Percentiles rank a stretch among this genome's conserved stretches.
These are phyloP conservation scores for Naumovozyma baii DNA, from an alignment of 805 yeast species.

Conservation along the genomic window DNA sequence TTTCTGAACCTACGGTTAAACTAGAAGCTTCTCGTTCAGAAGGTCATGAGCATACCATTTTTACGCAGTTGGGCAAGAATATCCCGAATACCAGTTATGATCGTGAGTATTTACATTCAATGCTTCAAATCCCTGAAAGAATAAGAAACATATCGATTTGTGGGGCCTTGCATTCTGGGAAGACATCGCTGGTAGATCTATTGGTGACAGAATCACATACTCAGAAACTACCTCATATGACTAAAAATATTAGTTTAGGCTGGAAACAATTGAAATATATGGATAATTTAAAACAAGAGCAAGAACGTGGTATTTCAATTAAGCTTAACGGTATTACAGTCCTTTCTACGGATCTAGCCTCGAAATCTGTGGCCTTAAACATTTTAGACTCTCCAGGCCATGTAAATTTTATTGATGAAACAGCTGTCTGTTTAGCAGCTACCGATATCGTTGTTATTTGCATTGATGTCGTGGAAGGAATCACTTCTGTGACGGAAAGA, in stretches of 20 bases:
- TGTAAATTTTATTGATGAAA: slow-evolving; percentile 70
- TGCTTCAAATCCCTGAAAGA: slow-evolving; percentile 48
- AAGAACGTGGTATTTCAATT: slow-evolving; percentile 59
- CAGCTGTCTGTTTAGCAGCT: slow-evolving; percentile 44
- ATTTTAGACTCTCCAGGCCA: slow-evolving; percentile 91
- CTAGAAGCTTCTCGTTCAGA: slow-evolving; percentile 38
- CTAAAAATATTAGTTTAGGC: slow-evolving; percentile 27
- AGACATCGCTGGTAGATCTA: slow-evolving; percentile 66
- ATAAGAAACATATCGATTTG: slow-evolving; percentile 65
- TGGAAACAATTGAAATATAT: slow-evolving; percentile 50
- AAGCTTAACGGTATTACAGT: slow-evolving; percentile 54
- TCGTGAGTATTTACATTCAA: slow-evolving; percentile 48
- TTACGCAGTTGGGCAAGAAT: slow-evolving; percentile 10
- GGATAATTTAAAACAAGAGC: slow-evolving; percentile 63
- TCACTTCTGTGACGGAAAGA: slow-evolving; percentile 47
- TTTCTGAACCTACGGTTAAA: slow-evolving; percentile 55
- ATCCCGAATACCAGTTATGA: slow-evolving; percentile 56
- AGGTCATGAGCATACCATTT: slow-evolving; percentile 11
- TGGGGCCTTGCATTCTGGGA: slow-evolving; percentile 82
- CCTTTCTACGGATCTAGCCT: slow-evolving; percentile 43
- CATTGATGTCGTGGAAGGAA: slow-evolving; percentile 81
- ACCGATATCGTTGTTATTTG: slow-evolving; percentile 62
- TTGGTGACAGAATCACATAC: slow-evolving; percentile 59
- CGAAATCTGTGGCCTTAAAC: slow-evolving; percentile 50
- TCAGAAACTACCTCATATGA: slow-evolving; percentile 15